A percentile compares a stretch with the other conserved stretches of the same genome.
Conservation (phyloP, 768 basidiomycete species). For the Leucocoprinus sp. region DNA sequence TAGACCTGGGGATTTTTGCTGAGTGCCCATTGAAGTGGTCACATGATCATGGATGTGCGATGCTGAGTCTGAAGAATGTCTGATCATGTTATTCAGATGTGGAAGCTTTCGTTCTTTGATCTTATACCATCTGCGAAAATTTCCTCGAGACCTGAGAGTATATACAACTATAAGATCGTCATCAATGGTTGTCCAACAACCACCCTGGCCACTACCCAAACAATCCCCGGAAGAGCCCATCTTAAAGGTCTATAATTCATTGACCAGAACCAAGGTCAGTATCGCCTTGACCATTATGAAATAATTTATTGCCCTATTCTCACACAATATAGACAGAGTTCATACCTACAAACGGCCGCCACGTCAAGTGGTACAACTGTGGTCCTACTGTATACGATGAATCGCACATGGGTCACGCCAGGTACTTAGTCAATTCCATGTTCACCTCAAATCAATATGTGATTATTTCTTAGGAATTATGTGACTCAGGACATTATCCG, state of each 20-base stretch:
- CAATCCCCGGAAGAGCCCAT: constrained; percentile 46
- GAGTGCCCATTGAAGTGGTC: constrained; percentile 1
- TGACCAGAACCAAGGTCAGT: constrained; percentile 82
- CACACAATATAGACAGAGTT: constrained; percentile 56
- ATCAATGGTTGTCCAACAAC: constrained; percentile 53
- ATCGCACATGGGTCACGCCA: constrained; percentile 97
- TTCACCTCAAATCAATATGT: constrained; percentile 2
- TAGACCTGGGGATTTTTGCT: too few species aligned
- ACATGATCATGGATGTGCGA: constrained; percentile 16
- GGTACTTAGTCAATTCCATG: constrained; percentile 38
- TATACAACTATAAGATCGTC: background rate
- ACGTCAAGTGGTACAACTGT: constrained; percentile 98
- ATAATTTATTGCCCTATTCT: background rate
- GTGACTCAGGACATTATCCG: constrained; percentile 90
- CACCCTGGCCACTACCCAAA: constrained; percentile 45
- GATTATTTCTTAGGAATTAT: constrained; percentile 65
- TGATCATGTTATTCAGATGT: constrained; percentile 7
- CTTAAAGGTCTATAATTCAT: constrained; percentile 84
- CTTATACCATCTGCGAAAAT: background rate
- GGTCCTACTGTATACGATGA: constrained; percentile 99
- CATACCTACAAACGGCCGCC: constrained; percentile 54
- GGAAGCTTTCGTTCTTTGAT: constrained; percentile 12
- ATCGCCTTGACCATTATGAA: constrained; percentile 10
- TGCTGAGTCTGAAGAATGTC: constrained; percentile 11
- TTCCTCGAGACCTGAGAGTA: constrained; percentile 4